Evolutionary conservation across 2,329 filamentous ascomycete genomes (phyloP), one percentile per base, ranked within the genome.

Genomic region (Clonostachys chloroleuca): DNA sequence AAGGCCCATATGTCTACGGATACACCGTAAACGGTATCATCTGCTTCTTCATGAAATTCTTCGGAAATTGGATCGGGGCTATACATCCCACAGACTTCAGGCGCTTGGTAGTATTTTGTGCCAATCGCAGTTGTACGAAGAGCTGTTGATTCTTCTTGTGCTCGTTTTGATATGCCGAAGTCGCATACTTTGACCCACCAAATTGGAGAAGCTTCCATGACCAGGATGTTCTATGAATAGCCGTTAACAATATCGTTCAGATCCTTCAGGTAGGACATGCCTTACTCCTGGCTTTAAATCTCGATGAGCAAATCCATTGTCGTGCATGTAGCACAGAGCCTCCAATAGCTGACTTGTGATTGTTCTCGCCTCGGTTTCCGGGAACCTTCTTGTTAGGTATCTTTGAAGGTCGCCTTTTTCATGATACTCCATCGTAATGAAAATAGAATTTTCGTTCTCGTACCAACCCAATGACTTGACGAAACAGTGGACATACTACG

Each of bases 311-410:
- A 55, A 54, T 7, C 48, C 48, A 10, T 47, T 54, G 5, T 43
- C 43, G 20, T 55, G 54, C 53, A 56, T 55, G 18, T 48, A 51
- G 5, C 16, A 24, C 16, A 56, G 37, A 1, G 48, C 54, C 33
- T 51, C 51, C 9, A 53, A 35, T 8, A 56, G 35, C 24, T 52
- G 50, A 13, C n/a, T 36, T 4, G 49, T 37, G 34, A 55, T 46
- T 17, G 45, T 34, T 34, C 46, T 46, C 9, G 43, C 47, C 18
- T 52, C 35, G 6, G 16, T 34, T 37, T 46, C 54, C 3, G 47
- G 40, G 3, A 50, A 39, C 10, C 40, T 41, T 17, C 16, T 18
- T 16, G 17, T 42, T 4, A 54, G 30, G n/a, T 50, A 44, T 14
- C 24, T 46, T 16, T 44, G 34, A 30, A 54, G 35, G 39, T 52